A percentile compares a stretch with the other conserved stretches of the same genome.
Evolutionary conservation across 164 flowering plant genomes (phyloP).

Genomic region (Brasenia schreberi): DNA sequence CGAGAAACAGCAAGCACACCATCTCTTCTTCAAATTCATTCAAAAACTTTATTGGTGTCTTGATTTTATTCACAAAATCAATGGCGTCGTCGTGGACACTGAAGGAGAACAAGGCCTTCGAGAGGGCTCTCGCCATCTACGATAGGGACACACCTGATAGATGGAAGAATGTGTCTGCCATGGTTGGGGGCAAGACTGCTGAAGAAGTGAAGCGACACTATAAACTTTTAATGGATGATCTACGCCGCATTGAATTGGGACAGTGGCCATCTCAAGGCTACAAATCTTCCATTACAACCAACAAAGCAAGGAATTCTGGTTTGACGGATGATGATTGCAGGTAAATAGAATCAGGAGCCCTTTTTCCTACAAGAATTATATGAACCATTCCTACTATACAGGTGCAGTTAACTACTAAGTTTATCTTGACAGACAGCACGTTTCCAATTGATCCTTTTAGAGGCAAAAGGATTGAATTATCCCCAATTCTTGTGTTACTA

Average conservation of each 20-base stretch:
- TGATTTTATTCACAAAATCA: background rate
- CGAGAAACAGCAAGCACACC: background rate
- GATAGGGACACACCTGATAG: conserved; percentile 55
- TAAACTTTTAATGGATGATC: conserved; percentile 38
- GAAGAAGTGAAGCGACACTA: conserved; percentile 70
- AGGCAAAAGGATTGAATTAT: background rate
- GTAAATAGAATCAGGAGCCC: background rate
- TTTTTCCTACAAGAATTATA: background rate
- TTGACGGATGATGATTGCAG: background rate
- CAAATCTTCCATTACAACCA: conserved; percentile 12
- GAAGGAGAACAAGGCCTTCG: conserved; percentile 56
- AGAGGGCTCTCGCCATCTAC: conserved; percentile 47
- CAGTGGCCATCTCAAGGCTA: conserved; percentile 47
- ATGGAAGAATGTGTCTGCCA: conserved; percentile 57
- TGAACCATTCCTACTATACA: background rate
- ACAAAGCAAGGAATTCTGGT: background rate
- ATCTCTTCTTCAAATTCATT: background rate
- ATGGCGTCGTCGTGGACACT: conserved; percentile 37
- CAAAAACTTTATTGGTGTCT: background rate
- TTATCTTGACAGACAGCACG: background rate
- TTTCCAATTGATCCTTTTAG: background rate
- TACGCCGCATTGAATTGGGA: conserved; percentile 45
- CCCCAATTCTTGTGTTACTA: background rate
- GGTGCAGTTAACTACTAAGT: background rate
- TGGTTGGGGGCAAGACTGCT: conserved; percentile 51